phyloP scores from a whole-genome alignment of 805 yeast genomes.

The Yamadazyma akitaensis region DNA sequence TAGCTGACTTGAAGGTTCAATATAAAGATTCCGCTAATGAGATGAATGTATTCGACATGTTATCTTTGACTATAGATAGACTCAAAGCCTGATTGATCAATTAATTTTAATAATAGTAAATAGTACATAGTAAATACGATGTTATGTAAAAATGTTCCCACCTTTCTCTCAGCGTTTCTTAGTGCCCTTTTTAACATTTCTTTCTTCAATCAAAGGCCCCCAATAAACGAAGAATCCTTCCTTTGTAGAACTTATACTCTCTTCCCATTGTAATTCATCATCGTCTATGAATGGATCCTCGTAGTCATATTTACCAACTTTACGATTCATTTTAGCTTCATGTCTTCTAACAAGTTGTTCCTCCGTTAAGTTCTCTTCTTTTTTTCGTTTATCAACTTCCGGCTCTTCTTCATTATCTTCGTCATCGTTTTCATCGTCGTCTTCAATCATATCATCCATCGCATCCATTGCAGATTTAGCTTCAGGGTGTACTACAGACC shows the following conservation, averaged over 20 bases:
- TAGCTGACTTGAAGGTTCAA: constrained; percentile 14
- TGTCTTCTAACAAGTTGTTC: constrained; percentile 45
- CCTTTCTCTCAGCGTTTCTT: constrained; percentile 18
- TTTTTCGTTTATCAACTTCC: constrained; percentile 12
- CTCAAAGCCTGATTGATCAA: constrained; percentile 13
- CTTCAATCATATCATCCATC: constrained; percentile 36
- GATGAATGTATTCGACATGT: constrained; percentile 31
- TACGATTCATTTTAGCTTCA: constrained; percentile 53
- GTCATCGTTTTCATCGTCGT: constrained; percentile 25
- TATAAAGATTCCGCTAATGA: constrained; percentile 15
- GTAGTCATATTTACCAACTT: constrained; percentile 86
- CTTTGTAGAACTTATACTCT: constrained; percentile 84
- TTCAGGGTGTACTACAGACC: constrained; percentile 65
- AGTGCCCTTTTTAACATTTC: constrained; percentile 22
- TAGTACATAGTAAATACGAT: constrained; percentile 4
- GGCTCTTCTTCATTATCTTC: constrained; percentile 20
- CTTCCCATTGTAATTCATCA: constrained; percentile 87
- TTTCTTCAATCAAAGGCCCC: constrained; percentile 77
- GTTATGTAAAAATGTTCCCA: not conserved
- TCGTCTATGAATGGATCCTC: constrained; percentile 97
- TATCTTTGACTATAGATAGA: constrained; percentile 35
- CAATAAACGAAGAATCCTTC: constrained; percentile 95
- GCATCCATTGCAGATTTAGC: constrained; percentile 56
- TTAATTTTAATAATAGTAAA: not conserved
- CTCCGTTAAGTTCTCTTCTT: constrained; percentile 31